Conservation (phyloP, 148 eudicot genomes). For the Vaccinium vitisidaea region DNA sequence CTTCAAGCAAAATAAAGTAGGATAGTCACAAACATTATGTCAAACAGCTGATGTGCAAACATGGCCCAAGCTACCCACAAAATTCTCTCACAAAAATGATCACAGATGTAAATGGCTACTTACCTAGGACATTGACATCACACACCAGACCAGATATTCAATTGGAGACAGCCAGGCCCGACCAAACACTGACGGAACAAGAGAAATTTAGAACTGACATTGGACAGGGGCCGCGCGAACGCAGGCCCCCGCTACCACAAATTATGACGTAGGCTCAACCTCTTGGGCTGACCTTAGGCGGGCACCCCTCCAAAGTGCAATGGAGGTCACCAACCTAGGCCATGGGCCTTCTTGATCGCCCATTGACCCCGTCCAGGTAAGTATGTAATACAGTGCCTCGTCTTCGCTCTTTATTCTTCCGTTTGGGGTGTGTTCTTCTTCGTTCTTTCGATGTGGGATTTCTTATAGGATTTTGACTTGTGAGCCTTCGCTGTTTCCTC, state of each 20-base stretch:
- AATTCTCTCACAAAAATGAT: background rate
- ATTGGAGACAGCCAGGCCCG: too few relatives aligned
- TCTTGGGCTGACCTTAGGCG: slow-evolving; percentile 36
- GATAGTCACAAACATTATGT: too few relatives aligned
- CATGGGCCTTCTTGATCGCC: slow-evolving; percentile 48
- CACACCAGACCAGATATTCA: background rate
- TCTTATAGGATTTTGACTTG: background rate
- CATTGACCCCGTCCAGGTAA: slow-evolving; percentile 86
- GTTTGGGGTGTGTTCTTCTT: background rate
- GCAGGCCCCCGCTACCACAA: slow-evolving; percentile 59
- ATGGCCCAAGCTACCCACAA: background rate
- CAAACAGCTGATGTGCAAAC: background rate
- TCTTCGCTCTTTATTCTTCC: background rate
- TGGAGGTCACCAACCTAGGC: too few relatives aligned
- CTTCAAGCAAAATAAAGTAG: too few relatives aligned
- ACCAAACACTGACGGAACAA: too few relatives aligned
- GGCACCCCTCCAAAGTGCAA: slow-evolving; percentile 33
- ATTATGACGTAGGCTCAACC: slow-evolving; percentile 71
- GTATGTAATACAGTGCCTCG: slow-evolving; percentile 29
- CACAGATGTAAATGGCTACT: background rate
- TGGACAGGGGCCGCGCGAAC: slow-evolving; percentile 63
- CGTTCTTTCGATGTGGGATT: background rate
- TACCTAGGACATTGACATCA: background rate
- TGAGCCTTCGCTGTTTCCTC: background rate
- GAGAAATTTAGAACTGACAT: background rate